Percentiles rank a stretch among this genome's conserved stretches.
Evolutionary conservation across 768 basidiomycete species (phyloP).

Genomic region (Glaciozyma antarctica): DNA sequence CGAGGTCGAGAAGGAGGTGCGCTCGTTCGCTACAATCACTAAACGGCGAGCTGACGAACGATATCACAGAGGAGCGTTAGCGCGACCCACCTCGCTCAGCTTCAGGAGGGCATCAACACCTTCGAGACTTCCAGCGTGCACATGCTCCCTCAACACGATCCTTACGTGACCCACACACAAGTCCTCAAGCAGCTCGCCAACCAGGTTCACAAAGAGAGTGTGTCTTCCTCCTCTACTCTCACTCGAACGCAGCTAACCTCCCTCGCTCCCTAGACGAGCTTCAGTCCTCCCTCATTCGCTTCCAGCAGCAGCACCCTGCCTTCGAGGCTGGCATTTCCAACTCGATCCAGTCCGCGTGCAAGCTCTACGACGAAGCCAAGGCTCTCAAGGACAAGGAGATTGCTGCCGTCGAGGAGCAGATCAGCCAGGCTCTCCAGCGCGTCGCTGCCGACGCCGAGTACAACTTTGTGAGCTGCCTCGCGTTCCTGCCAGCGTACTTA

Average conservation of each 20-base stretch:
- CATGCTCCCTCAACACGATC: conserved; percentile 12
- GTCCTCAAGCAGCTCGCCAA: conserved; percentile 41
- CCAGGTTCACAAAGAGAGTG: conserved; percentile 45
- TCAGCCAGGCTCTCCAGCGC: conserved; percentile 22
- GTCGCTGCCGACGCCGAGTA: conserved; percentile 25
- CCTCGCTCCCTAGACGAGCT: conserved; percentile 17
- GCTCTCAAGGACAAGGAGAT: conserved; percentile 14
- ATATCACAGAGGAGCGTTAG: conserved; percentile 11
- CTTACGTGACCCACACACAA: conserved; percentile 28
- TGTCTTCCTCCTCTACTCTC: background rate
- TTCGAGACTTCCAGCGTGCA: conserved; percentile 19
- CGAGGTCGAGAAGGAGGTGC: conserved; percentile 27
- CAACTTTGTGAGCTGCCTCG: conserved; percentile 11
- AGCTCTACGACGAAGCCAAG: conserved; percentile 23
- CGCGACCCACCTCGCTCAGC: conserved; percentile 24
- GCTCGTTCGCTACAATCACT: background rate
- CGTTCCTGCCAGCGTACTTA: background rate
- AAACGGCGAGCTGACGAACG: background rate
- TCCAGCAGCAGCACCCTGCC: conserved; percentile 31
- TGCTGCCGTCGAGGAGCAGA: conserved; percentile 12
- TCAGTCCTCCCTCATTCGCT: conserved; percentile 32
- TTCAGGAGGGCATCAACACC: conserved; percentile 27
- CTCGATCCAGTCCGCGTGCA: conserved; percentile 17
- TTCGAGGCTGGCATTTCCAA: conserved; percentile 25
- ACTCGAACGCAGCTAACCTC: background rate